A percentile compares a stretch with the other conserved stretches of the same genome.
phyloP scores from a whole-genome alignment of 2,329 filamentous ascomycete species.

The Alternaria infectoria region DNA sequence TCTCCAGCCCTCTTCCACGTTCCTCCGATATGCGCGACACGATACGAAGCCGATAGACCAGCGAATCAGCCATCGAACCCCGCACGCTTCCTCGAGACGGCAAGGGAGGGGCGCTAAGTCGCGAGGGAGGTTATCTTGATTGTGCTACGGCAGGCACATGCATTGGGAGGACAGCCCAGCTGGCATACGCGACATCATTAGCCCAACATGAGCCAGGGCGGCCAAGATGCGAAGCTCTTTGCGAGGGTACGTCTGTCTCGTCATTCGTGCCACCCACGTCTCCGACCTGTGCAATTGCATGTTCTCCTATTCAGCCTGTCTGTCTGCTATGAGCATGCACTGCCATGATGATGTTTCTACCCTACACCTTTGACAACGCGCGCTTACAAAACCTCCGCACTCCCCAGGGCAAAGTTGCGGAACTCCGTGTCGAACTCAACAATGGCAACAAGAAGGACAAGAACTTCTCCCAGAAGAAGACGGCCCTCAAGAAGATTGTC shows the following conservation, averaged over 20 bases:
- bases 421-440: constrained; percentile 92
- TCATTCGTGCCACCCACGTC: constrained; percentile 25
- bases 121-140: constrained; percentile 31
- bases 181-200: constrained; percentile 29
- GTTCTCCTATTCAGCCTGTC: constrained; percentile 3
- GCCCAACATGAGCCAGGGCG: constrained; percentile 67
- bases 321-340: not conserved
- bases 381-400: constrained; percentile 58
- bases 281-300: constrained; percentile 9
- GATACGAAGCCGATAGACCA: constrained; percentile 11
- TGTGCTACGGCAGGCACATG: constrained; percentile 41
- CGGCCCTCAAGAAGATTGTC: constrained; percentile 98
- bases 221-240: constrained; percentile 99
- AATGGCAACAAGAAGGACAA: constrained; percentile 98
- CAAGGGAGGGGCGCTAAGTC: constrained; percentile 35
- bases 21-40: constrained; percentile 27
- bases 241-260: constrained; percentile 75
- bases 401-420: constrained; percentile 95
- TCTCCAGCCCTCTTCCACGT: not conserved
- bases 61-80: constrained; percentile 21
- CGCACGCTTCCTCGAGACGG: constrained; percentile 11
- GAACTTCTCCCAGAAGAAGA: constrained; percentile 93
- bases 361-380: constrained; percentile 47
- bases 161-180: constrained; percentile 28
- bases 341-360: constrained; percentile 48